Evolutionary conservation across 768 basidiomycete species (phyloP).

Genomic region (Amanita rimosa): DNA sequence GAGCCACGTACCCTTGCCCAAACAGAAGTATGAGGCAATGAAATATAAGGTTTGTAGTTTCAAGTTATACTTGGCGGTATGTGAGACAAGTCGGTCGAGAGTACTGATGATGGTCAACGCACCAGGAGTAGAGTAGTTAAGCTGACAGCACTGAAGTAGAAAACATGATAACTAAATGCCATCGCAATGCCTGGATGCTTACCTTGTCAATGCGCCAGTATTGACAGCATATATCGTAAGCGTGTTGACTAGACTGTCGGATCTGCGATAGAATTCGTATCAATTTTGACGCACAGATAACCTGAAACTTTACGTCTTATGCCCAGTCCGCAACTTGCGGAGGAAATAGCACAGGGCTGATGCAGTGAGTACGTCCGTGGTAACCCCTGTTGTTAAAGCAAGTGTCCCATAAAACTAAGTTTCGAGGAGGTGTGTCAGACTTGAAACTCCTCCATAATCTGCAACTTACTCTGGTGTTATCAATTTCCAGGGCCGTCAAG

Average conservation of each 20-base stretch:
- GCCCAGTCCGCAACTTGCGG: constrained; percentile 39
- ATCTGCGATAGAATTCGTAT: constrained; percentile 18
- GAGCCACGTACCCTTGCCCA: constrained; percentile 40
- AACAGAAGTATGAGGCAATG: constrained; percentile 44
- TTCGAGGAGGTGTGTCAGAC: not conserved
- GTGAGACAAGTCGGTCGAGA: constrained; percentile 2
- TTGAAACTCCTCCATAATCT: not conserved
- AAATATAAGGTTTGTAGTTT: constrained; percentile 43
- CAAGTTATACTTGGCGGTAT: constrained; percentile 32
- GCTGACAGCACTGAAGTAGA: constrained; percentile 27
- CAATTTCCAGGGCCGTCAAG: not conserved
- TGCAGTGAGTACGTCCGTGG: constrained; percentile 42
- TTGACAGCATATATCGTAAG: constrained; percentile 52
- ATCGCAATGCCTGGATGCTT: constrained; percentile 6
- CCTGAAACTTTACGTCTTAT: constrained; percentile 20
- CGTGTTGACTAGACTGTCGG: constrained; percentile 44
- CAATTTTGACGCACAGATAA: not conserved
- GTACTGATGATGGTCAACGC: constrained; percentile 2
- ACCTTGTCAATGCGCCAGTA: constrained; percentile 53
- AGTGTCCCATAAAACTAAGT: constrained; percentile 33
- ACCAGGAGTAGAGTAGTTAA: constrained; percentile 27
- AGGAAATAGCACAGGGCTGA: constrained; percentile 42
- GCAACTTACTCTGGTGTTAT: not conserved
- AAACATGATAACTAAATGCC: not conserved
- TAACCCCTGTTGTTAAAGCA: constrained; percentile 36